These are phyloP conservation scores for Friedmanniomyces simplex DNA, from an alignment of 495 filamentous ascomycete genomes.

Conservation along the genomic window DNA sequence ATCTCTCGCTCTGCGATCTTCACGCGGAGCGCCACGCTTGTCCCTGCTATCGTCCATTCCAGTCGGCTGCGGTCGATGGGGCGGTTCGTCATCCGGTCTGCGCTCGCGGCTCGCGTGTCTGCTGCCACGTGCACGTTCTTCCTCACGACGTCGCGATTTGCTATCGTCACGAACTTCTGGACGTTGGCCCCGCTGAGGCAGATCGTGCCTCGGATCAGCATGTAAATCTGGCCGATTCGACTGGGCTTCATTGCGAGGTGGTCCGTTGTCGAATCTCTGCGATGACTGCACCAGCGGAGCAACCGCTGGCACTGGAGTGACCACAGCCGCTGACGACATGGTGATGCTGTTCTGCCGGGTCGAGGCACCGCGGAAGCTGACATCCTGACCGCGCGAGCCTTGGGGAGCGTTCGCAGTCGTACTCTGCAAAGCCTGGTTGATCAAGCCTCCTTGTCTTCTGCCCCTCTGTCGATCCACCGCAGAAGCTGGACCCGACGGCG, in stretches of 20 bases:
- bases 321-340: slow-evolving; percentile 1
- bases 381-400: slow-evolving; percentile 5
- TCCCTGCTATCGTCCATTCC: neutral
- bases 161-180: neutral
- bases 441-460: slow-evolving; percentile 5
- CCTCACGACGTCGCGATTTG: slow-evolving; percentile 5
- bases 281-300: slow-evolving; percentile 8
- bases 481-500: slow-evolving; percentile 17
- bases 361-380: slow-evolving; percentile 18
- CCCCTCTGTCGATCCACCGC: slow-evolving; percentile 1
- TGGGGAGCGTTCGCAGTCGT: neutral
- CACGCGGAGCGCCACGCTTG: neutral
- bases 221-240: slow-evolving; percentile 2
- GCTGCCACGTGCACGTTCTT: slow-evolving; percentile 10
- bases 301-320: slow-evolving; percentile 4
- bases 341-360: slow-evolving; percentile 8
- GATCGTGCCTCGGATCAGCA: slow-evolving; percentile 2
- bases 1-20: slow-evolving; percentile 11
- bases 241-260: neutral
- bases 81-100: slow-evolving; percentile 11
- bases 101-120: slow-evolving; percentile 7
- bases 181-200: neutral
- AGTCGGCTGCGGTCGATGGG: neutral
- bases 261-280: neutral
- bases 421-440: slow-evolving; percentile 1